Conservation (phyloP, 345 rosid genomes). For the Mercurialis annua region DNA sequence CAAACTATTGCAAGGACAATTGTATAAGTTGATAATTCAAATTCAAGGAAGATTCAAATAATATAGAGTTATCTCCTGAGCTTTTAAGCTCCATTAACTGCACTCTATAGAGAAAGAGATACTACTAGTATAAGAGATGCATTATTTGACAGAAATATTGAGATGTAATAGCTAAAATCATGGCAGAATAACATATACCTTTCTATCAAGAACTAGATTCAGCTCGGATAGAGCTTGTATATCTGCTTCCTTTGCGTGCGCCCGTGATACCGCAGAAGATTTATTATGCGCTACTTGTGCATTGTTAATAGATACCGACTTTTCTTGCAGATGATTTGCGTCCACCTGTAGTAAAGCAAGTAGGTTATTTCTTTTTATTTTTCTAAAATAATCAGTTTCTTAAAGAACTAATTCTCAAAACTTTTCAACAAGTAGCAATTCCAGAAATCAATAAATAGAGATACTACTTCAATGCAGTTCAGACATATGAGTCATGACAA, state of each 20-base stretch:
- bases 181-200: slow-evolving; percentile 39
- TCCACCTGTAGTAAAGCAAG: slow-evolving; percentile 40
- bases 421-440: not conserved
- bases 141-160: not conserved
- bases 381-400: not conserved
- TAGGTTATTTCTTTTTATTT: not conserved
- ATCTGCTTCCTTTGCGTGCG: slow-evolving; percentile 60
- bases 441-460: not conserved
- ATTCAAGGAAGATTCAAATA: slow-evolving; percentile 33
- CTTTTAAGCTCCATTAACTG: slow-evolving; percentile 42
- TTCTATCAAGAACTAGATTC: slow-evolving; percentile 46
- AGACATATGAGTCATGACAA: not conserved
- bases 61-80: slow-evolving; percentile 32
- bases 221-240: slow-evolving; percentile 49
- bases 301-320: slow-evolving; percentile 30
- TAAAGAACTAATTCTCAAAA: slow-evolving; percentile 10
- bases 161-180: not conserved
- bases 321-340: slow-evolving; percentile 33
- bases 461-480: not conserved
- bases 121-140: not conserved
- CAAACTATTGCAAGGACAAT: not conserved
- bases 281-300: slow-evolving; percentile 37
- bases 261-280: slow-evolving; percentile 30
- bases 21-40: slow-evolving; percentile 13
- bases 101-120: slow-evolving; percentile 28